These are phyloP conservation scores for Blumeria graminis DNA, from an alignment of 2,329 filamentous ascomycete genomes.

Conservation along the genomic window DNA sequence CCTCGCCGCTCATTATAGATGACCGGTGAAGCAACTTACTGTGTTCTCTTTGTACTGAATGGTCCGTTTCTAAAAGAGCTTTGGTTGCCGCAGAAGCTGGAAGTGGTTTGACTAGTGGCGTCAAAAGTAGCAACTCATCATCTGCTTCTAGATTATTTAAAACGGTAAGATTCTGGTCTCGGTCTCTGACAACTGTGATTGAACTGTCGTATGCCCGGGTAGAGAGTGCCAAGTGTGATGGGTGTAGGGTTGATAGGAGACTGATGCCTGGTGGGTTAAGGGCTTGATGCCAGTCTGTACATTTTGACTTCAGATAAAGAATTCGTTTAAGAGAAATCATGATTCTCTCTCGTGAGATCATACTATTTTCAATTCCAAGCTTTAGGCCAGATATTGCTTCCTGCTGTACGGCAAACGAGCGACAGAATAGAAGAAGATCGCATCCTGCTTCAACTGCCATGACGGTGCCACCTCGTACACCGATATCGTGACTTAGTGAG, in stretches of 20 bases:
- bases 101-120: conserved; percentile 75
- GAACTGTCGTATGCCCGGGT: conserved; percentile 75
- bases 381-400: conserved; percentile 82
- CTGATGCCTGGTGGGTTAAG: conserved; percentile 64
- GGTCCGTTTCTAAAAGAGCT: conserved; percentile 32
- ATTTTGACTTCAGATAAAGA: conserved; percentile 56
- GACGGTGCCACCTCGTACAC: conserved; percentile 87
- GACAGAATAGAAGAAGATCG: conserved; percentile 70
- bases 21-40: conserved; percentile 32
- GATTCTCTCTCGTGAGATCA: conserved; percentile 60
- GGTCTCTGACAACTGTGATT: conserved; percentile 80
- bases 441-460: conserved; percentile 96
- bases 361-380: conserved; percentile 70
- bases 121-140: conserved; percentile 74
- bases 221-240: conserved; percentile 58
- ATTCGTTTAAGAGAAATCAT: conserved; percentile 59
- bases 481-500: conserved; percentile 79
- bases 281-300: conserved; percentile 76
- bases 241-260: conserved; percentile 57
- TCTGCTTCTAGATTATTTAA: conserved; percentile 59
- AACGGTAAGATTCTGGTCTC: conserved; percentile 61
- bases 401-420: conserved; percentile 68
- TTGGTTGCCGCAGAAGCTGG: conserved; percentile 69
- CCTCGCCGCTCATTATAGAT: conserved; percentile 70
- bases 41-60: conserved; percentile 19